Base-by-base conservation (phyloP, 805 yeast genomes). In the Helenozyma rhizophorensis region DNA sequence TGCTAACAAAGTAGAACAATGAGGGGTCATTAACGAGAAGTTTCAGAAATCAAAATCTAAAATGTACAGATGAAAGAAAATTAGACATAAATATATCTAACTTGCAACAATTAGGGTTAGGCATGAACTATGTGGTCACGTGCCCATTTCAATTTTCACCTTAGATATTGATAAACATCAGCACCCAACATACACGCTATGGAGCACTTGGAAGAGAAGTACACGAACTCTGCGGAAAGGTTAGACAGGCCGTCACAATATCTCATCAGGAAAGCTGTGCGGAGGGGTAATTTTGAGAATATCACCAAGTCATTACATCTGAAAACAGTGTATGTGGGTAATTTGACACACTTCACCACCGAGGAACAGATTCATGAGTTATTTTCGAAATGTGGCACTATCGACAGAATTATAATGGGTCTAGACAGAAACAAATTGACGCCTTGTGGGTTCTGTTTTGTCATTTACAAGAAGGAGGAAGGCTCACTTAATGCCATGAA, bases 391-490 rank as follows among this genome's bases (percentile, higher is more conserved):
- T 79, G 85, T 51, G 97, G 97, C 1, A 67, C 75, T 11, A 79
- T 90, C 24, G 76, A 76, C 44, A 71, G 82, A 50, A 84, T 89
- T 25, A 79, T 90, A 32, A 93, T 93, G 97, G 98, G 98, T 0
- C 72, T 93, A 23, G 97, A 93, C 56, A 72, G 96, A 44, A 80
- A 81, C 54, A 83, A 84, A 45, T 78, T 81, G 50, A 89, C 96
- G 1, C 98, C 98, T 2, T 89, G 97, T 54, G 97, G 98, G 12
- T 90, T 93, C 58, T 89, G 97, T 54, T 93, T 93, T 54, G 88
- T 93, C 24, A 82, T 87, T 28, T 93, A 80, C 56, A 73, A 72
- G 33, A 57, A 65, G 18, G 79, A 80, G 27, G 70, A 70, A 30
- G 88, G 85, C 30, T 87, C 96, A 2, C 65, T 88, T 33, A 78